A percentile compares a stretch with the other conserved stretches of the same genome.
These are phyloP conservation scores for Wallemia mellicola DNA, from an alignment of 1,284 basidiomycete genomes.

Conservation along the genomic window DNA sequence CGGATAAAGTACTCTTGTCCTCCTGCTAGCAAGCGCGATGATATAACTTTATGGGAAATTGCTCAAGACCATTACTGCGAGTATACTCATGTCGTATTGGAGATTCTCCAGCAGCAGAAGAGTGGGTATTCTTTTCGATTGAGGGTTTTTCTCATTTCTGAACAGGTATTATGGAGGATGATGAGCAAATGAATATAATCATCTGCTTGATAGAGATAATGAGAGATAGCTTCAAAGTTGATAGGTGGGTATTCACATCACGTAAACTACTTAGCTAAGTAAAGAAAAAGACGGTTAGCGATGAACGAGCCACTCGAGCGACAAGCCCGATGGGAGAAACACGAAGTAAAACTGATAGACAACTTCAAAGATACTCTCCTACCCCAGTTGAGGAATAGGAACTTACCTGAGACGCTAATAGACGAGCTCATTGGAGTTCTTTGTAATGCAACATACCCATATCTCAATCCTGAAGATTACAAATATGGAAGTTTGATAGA, in stretches of 20 bases:
- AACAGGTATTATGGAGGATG: not conserved
- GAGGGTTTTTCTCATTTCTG: no score
- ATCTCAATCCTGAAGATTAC: not conserved
- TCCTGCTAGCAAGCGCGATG: conserved; percentile 48
- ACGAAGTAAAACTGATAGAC: not conserved
- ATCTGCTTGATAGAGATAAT: not conserved
- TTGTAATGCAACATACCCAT: not conserved
- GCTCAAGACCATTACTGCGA: conserved; percentile 16
- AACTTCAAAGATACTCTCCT: not conserved
- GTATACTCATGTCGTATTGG: conserved; percentile 4
- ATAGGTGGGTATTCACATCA: not conserved
- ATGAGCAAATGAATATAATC: not conserved
- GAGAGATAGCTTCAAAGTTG: not conserved
- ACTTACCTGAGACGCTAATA: not conserved
- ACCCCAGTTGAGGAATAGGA: not conserved
- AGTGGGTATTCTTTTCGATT: no score
- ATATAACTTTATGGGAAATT: conserved; percentile 68
- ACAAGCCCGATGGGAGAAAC: not conserved
- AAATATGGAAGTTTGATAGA: not conserved
- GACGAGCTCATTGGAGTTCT: not conserved
- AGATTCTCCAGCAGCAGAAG: conserved; percentile 4
- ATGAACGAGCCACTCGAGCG: not conserved
- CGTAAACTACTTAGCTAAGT: not conserved
- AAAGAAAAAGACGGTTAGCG: not conserved
- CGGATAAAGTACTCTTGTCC: conserved; percentile 88